Percentiles rank a stretch among this genome's conserved stretches.
Conservation (phyloP, 1,139 yeast species). For the Diutina mesorugosa region DNA sequence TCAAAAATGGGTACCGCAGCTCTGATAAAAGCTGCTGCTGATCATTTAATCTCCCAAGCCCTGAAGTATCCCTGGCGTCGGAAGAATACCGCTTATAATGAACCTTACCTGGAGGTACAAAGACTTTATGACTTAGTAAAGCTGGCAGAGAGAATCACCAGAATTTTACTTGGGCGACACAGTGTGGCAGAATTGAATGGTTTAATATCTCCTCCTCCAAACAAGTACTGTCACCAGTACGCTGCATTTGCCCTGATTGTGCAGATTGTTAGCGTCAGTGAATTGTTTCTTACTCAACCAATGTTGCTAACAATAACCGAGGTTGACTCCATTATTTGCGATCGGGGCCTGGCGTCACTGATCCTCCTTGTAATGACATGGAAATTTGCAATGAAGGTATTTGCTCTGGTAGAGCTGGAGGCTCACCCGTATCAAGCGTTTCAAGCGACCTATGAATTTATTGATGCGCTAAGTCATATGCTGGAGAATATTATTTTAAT, state of each 20-base stretch:
- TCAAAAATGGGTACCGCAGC: not conserved
- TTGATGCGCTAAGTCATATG: not conserved
- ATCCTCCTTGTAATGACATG: not conserved
- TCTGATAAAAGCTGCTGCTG: not conserved
- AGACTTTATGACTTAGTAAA: not conserved
- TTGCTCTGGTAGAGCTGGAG: not conserved
- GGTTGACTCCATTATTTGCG: not conserved
- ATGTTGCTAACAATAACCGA: not conserved
- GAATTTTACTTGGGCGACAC: not conserved
- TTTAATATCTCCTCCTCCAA: not conserved
- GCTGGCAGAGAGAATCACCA: not conserved
- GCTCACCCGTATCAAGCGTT: not conserved
- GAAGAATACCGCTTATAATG: not conserved
- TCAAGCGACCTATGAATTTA: not conserved
- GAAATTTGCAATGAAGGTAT: not conserved
- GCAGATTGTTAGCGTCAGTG: not conserved
- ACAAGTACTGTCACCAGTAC: not conserved
- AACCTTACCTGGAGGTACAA: not conserved
- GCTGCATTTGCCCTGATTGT: not conserved
- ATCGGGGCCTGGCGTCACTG: not conserved
- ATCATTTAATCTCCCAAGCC: not conserved
- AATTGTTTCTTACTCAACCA: not conserved
- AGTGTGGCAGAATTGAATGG: not conserved
- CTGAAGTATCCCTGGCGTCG: not conserved
- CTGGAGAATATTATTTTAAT: not conserved